phyloP scores from a whole-genome alignment of 2,329 filamentous ascomycete genomes.

The Juglanconis oblonga region DNA sequence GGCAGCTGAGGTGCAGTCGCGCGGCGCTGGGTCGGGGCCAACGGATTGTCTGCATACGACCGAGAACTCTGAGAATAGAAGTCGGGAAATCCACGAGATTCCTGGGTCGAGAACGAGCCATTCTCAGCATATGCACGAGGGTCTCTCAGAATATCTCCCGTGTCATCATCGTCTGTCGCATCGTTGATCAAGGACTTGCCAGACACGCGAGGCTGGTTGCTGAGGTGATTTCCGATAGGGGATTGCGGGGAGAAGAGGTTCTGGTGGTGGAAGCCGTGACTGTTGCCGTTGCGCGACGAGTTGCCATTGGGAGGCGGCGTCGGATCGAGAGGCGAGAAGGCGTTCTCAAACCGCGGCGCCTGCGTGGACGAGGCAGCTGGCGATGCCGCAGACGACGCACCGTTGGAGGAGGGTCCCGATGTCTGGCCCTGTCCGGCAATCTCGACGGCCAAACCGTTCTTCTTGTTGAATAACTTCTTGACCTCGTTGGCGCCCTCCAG shows the following conservation, averaged over 20 bases:
- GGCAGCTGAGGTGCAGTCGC: constrained; percentile 72
- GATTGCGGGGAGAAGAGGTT: constrained; percentile 71
- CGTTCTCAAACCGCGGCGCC: constrained; percentile 57
- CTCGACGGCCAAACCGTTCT: constrained; percentile 57
- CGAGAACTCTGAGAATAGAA: background rate
- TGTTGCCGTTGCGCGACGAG: constrained; percentile 51
- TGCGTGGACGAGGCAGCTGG: constrained; percentile 48
- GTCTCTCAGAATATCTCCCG: constrained; percentile 68
- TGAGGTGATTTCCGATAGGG: constrained; percentile 67
- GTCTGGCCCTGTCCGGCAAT: constrained; percentile 43
- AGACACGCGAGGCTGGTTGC: constrained; percentile 56
- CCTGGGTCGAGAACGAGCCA: constrained; percentile 37
- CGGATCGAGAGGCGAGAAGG: constrained; percentile 60
- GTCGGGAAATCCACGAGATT: background rate
- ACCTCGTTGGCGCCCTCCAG: constrained; percentile 52
- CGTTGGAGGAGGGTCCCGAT: constrained; percentile 22
- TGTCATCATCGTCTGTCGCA: constrained; percentile 65
- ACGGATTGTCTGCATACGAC: background rate
- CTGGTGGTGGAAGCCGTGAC: constrained; percentile 53
- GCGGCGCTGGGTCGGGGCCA: constrained; percentile 48
- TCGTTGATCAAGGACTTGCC: constrained; percentile 73
- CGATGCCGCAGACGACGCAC: constrained; percentile 25
- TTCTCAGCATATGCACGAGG: constrained; percentile 73
- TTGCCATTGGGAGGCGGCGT: constrained; percentile 58
- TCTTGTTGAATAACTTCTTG: constrained; percentile 56